phyloP scores from a whole-genome alignment of 139 green algal species.

The Zygnema circumcarinatum region DNA sequence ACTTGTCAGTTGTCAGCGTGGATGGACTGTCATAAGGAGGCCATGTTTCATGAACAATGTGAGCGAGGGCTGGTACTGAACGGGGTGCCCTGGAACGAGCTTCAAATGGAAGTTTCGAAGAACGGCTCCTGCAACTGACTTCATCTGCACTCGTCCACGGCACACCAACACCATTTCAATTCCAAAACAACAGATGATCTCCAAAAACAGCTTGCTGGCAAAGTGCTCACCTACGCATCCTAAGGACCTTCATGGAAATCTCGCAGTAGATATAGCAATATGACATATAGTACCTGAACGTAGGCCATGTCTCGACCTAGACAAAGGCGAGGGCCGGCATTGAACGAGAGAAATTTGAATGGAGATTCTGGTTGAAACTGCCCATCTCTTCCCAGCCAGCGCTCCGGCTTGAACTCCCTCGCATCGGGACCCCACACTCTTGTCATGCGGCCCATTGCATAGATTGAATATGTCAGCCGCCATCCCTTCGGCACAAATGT shows the following conservation, averaged over 20 bases:
- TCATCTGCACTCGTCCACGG: constrained; percentile 38
- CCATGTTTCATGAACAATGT: constrained; percentile 48
- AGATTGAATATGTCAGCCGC: constrained; percentile 23
- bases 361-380: constrained; percentile 16
- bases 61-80: constrained; percentile 35
- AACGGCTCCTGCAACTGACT: constrained; percentile 11
- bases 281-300: constrained; percentile 16
- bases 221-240: neutral
- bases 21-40: constrained; percentile 11
- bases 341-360: constrained; percentile 45
- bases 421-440: constrained; percentile 28
- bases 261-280: too few relatives aligned
- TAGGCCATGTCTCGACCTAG: constrained; percentile 54
- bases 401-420: constrained; percentile 28
- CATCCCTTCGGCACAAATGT: neutral
- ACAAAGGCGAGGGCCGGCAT: constrained; percentile 51
- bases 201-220: neutral
- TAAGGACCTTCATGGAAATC: neutral
- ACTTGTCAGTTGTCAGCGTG: neutral
- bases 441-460: constrained; percentile 34
- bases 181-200: too few relatives aligned
- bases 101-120: constrained; percentile 22
- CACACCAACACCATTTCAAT: too few relatives aligned
- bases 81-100: constrained; percentile 33
- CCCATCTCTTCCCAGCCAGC: constrained; percentile 19